Base-by-base conservation (phyloP, 148 eudicot genomes). In the Euryodendron excelsum region DNA sequence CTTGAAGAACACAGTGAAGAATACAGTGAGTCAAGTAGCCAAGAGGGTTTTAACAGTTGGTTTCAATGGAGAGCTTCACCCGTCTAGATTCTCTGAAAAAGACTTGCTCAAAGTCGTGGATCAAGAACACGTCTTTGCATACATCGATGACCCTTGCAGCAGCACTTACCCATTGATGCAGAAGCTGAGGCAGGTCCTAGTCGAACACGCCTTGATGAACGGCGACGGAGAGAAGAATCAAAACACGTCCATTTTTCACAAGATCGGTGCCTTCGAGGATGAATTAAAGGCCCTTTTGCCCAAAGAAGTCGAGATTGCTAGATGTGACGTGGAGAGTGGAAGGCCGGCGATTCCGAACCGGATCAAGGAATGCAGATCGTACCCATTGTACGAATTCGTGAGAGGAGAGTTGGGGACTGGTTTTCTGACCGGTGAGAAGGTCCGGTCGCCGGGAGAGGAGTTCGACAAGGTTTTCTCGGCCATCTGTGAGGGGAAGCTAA, bases 381-480 rank as follows among this genome's bases (percentile, higher is more conserved):
- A 79, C 65, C 85, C 85, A 14, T 31, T 83, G 45, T 83, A 83
- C 82, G 79, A 67, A 73, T 83, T 83, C 53, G 79, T 83, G 66
- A 83, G 82, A 50, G 82, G 72, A 28, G 82, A 67, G 63, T 45
- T 79, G 77, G 77, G 79, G 12, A 65, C 77, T 3, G 31, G 27
- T 12, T 50, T 79, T 34, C 64, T 79, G 31, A 79, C 77, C 15
- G 82, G 85, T 0, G 85, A 83, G 69, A 76, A 83, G 13, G 74
- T 77, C 23, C 81, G 74, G 39, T 83, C 85, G 2, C 85, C 85
- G 5, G 80, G 85, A 1, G 85, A 79, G 82, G 85, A 79, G 59
- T 79, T 80, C 13, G 82, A 83, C 15, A 76, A 79, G 74, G 85
- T 83, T 11, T 79, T 83, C 63, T 7, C 74, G 3, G 82, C 85